Base-by-base conservation (phyloP, 2,329 filamentous ascomycete species). In the Talaromyces sp. region DNA sequence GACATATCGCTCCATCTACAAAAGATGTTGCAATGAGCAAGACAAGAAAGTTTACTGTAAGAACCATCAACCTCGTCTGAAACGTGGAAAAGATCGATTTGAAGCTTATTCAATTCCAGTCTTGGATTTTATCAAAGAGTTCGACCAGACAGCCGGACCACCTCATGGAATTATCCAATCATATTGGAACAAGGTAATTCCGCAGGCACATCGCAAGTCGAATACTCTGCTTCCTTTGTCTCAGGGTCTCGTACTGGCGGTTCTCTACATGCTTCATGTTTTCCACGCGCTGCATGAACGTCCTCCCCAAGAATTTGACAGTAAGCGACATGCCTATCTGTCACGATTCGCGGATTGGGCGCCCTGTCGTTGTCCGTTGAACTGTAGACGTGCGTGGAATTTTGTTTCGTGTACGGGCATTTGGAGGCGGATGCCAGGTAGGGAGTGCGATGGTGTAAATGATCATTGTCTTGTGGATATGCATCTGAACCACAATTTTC, bases 221-320 rank as follows among this genome's bases (percentile, higher is more conserved):
- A 40, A 42, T n/a, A 14, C 16, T 16, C 18, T 44, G 31, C 50
- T 33, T 37, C 48, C 59, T 11, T 40, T 61, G n/a, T 46, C 59
- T 28, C 48, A 61, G 40, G 50, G 48, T 2, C 37, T 42, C 4
- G 40, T 56, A 33, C 23, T 61, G 12, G 33, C 59, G 4, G 50
- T 61, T 12, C 48, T 61, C 1, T 61, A 55, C 12, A 61, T 61
- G 59, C 50, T 61, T 4, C 59, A 61, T 40, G 25, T 61, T 23
- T 56, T 42, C 12, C 31, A 61, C 25, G 25, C 50, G 11, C 37
- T 61, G 39, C 48, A 37, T 39, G 28, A 44, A 37, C 31, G 40
- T 18, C 35, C 48, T 4, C 37, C 46, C 16, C 35, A 12, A 8
- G 59, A 55, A 25, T 44, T 61, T 18, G 18, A 37, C 16, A 25